Base-by-base conservation (phyloP, 129 eudicot genomes). In the Flaveria bidentis region DNA sequence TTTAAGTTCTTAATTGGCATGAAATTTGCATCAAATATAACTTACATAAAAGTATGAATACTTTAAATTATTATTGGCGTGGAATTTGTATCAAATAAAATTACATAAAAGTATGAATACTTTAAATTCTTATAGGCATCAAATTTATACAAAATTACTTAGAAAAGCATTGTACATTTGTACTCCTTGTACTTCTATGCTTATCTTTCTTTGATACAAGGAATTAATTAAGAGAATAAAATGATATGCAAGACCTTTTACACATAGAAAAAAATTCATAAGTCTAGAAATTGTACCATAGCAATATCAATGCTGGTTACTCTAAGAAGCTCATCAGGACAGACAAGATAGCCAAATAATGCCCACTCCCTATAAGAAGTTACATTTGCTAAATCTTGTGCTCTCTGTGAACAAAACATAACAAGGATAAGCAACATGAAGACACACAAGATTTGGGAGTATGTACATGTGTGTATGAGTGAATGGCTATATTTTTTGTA, bases 221-320 rank as follows among this genome's bases (percentile, higher is more conserved):
- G 16, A 57, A 45, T 42, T 55, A 49, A 61, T 5, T 6, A 42
- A 50, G 82, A 57, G 66, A 30, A 58, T 23, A 36, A 49, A 61
- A 33, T 72, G 52, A 33, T 36, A 61, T 71, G 64, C 51, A 78
- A 47, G 16, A 64, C 20, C 49, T 56, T 71, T 41, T 4, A 70
- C 62, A 49, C 30, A 51, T 26, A 52, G 65, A 74, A 51, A 16
- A 13, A 46, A 74, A 69, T 65, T 49, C 61, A 49, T 26, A 55
- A 81, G 41, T 39, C 68, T 72, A 69, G 22, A 47, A 36, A 80
- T 15, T 65, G 61, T 91, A 95, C 99, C 99, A 88, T 76, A 60
- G 99, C 97, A 83, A 95, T 91, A 83, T 95, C 99, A 68, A 95
- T 95, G 88, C 99, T 95, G 82, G 97, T 91, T 76, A 95, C 96